A percentile compares a stretch with the other conserved stretches of the same genome.
Evolutionary conservation across 2,329 filamentous ascomycete genomes (phyloP).

Genomic region (Fusarium luffae): DNA sequence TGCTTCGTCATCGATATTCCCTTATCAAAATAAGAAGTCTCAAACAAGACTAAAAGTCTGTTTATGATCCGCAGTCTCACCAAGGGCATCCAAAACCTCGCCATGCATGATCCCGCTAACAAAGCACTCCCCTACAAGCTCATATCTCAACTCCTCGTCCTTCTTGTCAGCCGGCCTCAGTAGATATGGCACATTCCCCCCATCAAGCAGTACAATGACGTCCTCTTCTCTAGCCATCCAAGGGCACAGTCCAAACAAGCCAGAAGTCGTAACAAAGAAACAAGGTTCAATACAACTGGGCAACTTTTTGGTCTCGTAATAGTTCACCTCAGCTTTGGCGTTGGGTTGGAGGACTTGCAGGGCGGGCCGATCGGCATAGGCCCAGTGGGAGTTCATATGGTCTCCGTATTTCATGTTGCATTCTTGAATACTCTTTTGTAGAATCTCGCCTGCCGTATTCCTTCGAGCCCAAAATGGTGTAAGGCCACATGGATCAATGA

Average conservation of each 20-base stretch:
- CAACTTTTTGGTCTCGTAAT: constrained; percentile 12
- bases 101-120: constrained; percentile 31
- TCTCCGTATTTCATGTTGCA: constrained; percentile 21
- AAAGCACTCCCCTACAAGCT: constrained; percentile 31
- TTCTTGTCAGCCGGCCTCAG: neutral
- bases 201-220: constrained; percentile 14
- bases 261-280: constrained; percentile 23
- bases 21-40: neutral
- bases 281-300: constrained; percentile 15
- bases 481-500: constrained; percentile 29
- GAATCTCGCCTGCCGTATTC: neutral
- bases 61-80: neutral
- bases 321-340: fast-evolving
- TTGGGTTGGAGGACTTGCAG: neutral
- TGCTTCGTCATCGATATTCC: no score
- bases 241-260: constrained; percentile 24
- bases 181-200: constrained; percentile 29
- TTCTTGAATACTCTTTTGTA: neutral
- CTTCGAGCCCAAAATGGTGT: constrained; percentile 20
- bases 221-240: constrained; percentile 28
- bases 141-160: neutral
- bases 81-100: constrained; percentile 4
- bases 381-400: constrained; percentile 23
- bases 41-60: constrained; percentile 11
- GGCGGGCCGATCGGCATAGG: neutral